A percentile compares a stretch with the other conserved stretches of the same genome.
Evolutionary conservation across 108 stramenopile species (phyloP).

Genomic region (Cyclostephanos invisitatus): DNA sequence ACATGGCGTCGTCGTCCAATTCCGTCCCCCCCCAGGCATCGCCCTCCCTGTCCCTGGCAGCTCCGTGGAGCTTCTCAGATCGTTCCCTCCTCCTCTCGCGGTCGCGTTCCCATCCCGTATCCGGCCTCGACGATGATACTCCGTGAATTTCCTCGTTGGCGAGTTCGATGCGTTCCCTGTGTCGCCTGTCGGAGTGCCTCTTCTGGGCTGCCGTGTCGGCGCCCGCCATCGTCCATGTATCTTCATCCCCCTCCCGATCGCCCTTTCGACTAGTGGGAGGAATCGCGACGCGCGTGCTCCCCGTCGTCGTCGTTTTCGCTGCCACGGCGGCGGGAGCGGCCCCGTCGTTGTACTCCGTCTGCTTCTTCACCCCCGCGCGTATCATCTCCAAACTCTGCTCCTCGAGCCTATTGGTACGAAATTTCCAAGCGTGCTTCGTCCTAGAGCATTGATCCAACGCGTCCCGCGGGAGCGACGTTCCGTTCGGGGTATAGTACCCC

Average conservation of each 20-base stretch:
- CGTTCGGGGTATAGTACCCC: slow-evolving; percentile 56
- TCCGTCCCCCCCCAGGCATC: slow-evolving; percentile 47
- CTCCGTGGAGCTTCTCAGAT: slow-evolving; percentile 59
- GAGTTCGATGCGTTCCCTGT: slow-evolving; percentile 46
- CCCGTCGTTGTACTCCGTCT: slow-evolving; percentile 61
- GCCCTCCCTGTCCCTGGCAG: slow-evolving; percentile 51
- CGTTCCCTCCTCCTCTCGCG: slow-evolving; percentile 59
- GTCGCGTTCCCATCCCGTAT: slow-evolving; percentile 58
- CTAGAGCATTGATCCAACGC: slow-evolving; percentile 72
- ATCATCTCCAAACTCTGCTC: slow-evolving; percentile 59
- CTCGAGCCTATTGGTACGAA: slow-evolving; percentile 62
- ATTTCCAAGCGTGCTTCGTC: slow-evolving; percentile 77
- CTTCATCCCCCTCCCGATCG: neutral
- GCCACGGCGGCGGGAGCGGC: neutral
- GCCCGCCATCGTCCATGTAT: slow-evolving; percentile 6
- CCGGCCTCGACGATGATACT: slow-evolving; percentile 32
- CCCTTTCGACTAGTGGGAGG: neutral
- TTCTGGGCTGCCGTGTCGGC: slow-evolving; percentile 44
- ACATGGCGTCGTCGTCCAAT: slow-evolving; percentile 62
- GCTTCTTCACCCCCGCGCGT: slow-evolving; percentile 66
- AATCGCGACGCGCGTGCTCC: neutral
- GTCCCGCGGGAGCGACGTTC: slow-evolving; percentile 47
- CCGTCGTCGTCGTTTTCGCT: neutral
- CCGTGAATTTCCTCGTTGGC: slow-evolving; percentile 60
- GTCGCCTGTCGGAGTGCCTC: slow-evolving; percentile 49